A percentile compares a stretch with the other conserved stretches of the same genome.
phyloP scores from a whole-genome alignment of 2,329 filamentous ascomycete genomes.

The Diplodia mutila region DNA sequence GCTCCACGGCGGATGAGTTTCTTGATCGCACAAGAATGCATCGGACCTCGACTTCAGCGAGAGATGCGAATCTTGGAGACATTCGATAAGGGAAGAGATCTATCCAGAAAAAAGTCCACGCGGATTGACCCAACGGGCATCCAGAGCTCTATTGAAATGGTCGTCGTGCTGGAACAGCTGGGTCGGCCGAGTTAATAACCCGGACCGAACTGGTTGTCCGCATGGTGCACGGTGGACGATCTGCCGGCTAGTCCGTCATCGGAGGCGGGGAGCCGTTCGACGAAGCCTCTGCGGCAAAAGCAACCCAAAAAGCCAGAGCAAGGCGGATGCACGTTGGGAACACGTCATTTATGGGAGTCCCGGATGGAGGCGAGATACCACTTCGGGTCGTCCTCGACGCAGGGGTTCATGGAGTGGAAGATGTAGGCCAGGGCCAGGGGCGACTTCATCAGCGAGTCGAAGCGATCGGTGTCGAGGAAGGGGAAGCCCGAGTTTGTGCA shows the following conservation, averaged over 20 bases:
- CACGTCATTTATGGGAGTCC: neutral
- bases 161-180: no score
- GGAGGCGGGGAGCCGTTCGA: neutral
- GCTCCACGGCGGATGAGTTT: neutral
- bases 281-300: neutral
- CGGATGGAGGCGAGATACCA: constrained; percentile 21
- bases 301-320: neutral
- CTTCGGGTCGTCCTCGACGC: constrained; percentile 21
- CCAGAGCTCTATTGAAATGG: no score
- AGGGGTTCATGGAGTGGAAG: constrained; percentile 18
- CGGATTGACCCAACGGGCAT: no score
- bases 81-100: no score
- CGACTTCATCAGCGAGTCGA: constrained; percentile 20
- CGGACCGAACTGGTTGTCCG: neutral
- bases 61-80: no score
- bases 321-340: neutral
- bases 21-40: no score
- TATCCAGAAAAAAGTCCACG: no score
- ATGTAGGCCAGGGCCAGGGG: constrained; percentile 23
- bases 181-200: neutral
- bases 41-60: no score
- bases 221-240: neutral
- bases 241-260: neutral
- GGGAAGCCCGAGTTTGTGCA: constrained; percentile 22
- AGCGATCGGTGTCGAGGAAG: constrained; percentile 24